phyloP scores from a whole-genome alignment of 2,329 filamentous ascomycete species.

The Colletotrichum chlorophyti region DNA sequence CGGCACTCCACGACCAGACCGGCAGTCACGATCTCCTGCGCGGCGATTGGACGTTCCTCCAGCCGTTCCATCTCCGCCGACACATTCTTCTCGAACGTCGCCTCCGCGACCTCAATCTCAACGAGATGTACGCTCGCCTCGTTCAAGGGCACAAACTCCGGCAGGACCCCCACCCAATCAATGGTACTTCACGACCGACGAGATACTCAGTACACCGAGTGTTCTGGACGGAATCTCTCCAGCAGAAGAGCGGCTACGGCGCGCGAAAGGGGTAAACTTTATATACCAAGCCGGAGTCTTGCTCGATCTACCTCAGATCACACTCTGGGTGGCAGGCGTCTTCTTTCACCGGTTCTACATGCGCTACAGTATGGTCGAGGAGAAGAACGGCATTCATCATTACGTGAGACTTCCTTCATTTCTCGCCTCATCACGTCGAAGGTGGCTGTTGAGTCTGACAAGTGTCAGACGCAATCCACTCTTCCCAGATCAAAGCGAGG shows the following conservation, averaged over 20 bases:
- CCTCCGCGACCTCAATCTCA: conserved; percentile 57
- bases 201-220: conserved; percentile 83
- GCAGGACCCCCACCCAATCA: conserved; percentile 59
- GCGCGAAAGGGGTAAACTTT: conserved; percentile 95
- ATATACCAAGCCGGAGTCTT: conserved; percentile 93
- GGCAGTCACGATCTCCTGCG: conserved; percentile 56
- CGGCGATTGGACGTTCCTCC: conserved; percentile 64
- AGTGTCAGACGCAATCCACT: conserved; percentile 16
- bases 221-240: conserved; percentile 81
- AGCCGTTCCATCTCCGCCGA: conserved; percentile 66
- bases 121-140: conserved; percentile 51
- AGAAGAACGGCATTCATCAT: conserved; percentile 82
- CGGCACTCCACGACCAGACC: conserved; percentile 46
- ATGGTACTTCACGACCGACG: conserved; percentile 89
- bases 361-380: conserved; percentile 80
- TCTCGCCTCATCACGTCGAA: neutral
- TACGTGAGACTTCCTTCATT: conserved; percentile 67
- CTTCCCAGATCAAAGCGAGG: conserved; percentile 27
- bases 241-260: conserved; percentile 78
- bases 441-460: conserved; percentile 7
- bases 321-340: conserved; percentile 87
- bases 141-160: conserved; percentile 22
- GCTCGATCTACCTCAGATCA: conserved; percentile 90
- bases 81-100: conserved; percentile 60
- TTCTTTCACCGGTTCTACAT: conserved; percentile 98